Evolutionary conservation across 2,329 filamentous ascomycete genomes (phyloP), one percentile per base, ranked within the genome.

Genomic region (Apiospora phragmitis): DNA sequence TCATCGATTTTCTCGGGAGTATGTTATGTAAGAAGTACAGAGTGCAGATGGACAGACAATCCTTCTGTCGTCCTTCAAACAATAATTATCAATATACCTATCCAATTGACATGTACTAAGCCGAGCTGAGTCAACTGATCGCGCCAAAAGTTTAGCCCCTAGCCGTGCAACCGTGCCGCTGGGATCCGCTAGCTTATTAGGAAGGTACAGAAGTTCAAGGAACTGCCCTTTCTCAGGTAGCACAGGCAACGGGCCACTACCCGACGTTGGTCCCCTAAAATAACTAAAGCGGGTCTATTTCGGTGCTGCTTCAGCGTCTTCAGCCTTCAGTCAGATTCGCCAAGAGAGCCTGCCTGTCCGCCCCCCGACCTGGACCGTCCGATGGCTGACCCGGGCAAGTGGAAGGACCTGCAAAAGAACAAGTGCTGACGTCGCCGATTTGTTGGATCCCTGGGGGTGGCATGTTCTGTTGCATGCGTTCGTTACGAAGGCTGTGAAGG

Each of bases 71-170:
- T 41, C 38, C 38, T 41, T 41, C 7, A 7, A 41, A n/a, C n/a
- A n/a, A n/a, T n/a, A n/a, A 12, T 41, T 12, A 41, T 11, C 38
- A 41, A 41, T 35, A 4, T 8, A 35, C 14, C 11, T 41, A 12
- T 41, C 14, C 38, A 9, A 41, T 41, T 41, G 14, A 12, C 9
- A 41, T 41, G 38, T 41, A 9, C 42, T 21, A 21, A 9, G 43
- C 49, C 29, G 38, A 72, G 43, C 43, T 47, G 43, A n/a, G n/a
- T n/a, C n/a, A n/a, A 47, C 43, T 47, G 43, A 47, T 70, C 55
- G 26, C 26, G 42, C 51, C 45, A 7, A 47, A 47, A n/a, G n/a
- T n/a, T 8, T 9, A 9, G 43, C 21, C 43, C 43, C 43, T n/a
- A 47, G 21, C 43, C 21, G 43, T 16, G 12, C 16, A 42, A 16